Percentiles rank a stretch among this genome's conserved stretches.
phyloP scores from a whole-genome alignment of 2,329 filamentous ascomycete species.

The Plectosphaerella plurivora region DNA sequence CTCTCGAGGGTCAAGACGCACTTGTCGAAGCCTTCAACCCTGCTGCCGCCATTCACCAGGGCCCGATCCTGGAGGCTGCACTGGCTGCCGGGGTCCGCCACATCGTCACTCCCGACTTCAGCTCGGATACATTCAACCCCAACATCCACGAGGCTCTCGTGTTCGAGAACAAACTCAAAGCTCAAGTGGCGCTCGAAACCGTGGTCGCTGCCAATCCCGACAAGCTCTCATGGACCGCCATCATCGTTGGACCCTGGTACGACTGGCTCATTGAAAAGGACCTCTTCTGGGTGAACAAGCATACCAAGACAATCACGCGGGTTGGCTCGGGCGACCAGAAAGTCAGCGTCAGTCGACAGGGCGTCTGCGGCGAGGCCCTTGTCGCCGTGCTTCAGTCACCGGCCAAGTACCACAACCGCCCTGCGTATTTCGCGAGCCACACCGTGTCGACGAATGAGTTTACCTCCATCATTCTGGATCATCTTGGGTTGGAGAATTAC shows the following conservation, averaged over 20 bases:
- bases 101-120: constrained; percentile 17
- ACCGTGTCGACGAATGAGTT: constrained; percentile 7
- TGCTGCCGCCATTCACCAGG: constrained; percentile 12
- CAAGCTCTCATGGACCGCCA: constrained; percentile 14
- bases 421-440: constrained; percentile 6
- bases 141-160: constrained; percentile 8
- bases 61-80: constrained; percentile 11
- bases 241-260: constrained; percentile 14
- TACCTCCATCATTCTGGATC: neutral
- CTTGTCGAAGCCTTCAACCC: constrained; percentile 24
- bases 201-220: neutral
- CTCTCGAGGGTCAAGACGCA: constrained; percentile 24
- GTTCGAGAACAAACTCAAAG: constrained; percentile 10
- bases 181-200: constrained; percentile 17
- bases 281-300: constrained; percentile 13
- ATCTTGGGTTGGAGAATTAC: neutral
- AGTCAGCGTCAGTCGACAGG: constrained; percentile 5
- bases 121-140: constrained; percentile 14
- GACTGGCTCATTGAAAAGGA: constrained; percentile 14
- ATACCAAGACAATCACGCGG: constrained; percentile 7
- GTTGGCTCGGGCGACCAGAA: constrained; percentile 7
- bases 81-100: constrained; percentile 10
- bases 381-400: constrained; percentile 5
- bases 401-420: neutral
- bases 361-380: constrained; percentile 6